Evolutionary conservation across 768 basidiomycete species (phyloP).

Genomic region (Inosperma sp.): DNA sequence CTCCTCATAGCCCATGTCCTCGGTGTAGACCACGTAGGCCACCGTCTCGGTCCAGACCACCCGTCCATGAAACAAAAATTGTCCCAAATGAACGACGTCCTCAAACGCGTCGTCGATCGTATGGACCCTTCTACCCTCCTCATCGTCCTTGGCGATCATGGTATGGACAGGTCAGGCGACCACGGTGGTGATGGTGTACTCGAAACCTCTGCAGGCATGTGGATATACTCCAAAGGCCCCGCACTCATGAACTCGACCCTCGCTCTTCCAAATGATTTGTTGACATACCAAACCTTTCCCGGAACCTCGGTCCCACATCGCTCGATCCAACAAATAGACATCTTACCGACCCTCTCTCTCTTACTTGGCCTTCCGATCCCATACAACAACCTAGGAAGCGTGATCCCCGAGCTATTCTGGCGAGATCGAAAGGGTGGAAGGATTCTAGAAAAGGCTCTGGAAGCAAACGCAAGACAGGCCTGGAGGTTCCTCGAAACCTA

Average conservation of each 20-base stretch:
- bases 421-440: slow-evolving; percentile 38
- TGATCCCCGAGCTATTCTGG: slow-evolving; percentile 91
- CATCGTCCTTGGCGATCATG: slow-evolving; percentile 92
- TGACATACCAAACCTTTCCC: slow-evolving; percentile 58
- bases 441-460: slow-evolving; percentile 54
- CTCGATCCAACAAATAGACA: slow-evolving; percentile 86
- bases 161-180: slow-evolving; percentile 93
- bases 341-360: slow-evolving; percentile 83
- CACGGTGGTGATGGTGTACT: slow-evolving; percentile 88
- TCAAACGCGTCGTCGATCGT: slow-evolving; percentile 63
- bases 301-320: slow-evolving; percentile 52
- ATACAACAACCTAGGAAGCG: slow-evolving; percentile 87
- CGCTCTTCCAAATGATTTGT: slow-evolving; percentile 44
- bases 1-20: slow-evolving; percentile 90
- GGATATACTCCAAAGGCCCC: slow-evolving; percentile 85
- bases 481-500: slow-evolving; percentile 74
- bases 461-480: slow-evolving; percentile 72
- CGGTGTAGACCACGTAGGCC: slow-evolving; percentile 95
- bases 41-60: slow-evolving; percentile 88
- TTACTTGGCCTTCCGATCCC: slow-evolving; percentile 92
- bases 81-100: slow-evolving; percentile 79
- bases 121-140: slow-evolving; percentile 88
- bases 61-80: slow-evolving; percentile 83
- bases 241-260: slow-evolving; percentile 37
- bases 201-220: slow-evolving; percentile 82